Evolutionary conservation across 345 rosid species (phyloP).

Genomic region (Zanthoxylum bungeanum): DNA sequence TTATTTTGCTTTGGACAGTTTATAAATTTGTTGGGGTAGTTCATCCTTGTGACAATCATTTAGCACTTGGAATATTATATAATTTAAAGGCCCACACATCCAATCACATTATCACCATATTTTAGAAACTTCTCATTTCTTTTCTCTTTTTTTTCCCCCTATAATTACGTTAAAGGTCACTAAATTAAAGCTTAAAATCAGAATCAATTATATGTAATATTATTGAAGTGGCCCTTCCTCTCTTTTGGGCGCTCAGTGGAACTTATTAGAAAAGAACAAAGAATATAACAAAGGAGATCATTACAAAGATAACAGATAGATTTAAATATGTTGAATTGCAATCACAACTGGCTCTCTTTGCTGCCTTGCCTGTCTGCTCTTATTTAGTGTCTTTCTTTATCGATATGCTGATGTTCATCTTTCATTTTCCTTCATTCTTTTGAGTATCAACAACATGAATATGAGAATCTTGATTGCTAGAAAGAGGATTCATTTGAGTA

Average conservation of each 20-base stretch:
- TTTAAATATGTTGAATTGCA: background rate
- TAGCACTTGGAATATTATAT: slow-evolving; percentile 23
- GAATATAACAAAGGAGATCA: slow-evolving; percentile 1
- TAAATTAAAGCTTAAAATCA: slow-evolving; percentile 16
- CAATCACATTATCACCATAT: slow-evolving; percentile 22
- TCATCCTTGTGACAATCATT: slow-evolving; percentile 29
- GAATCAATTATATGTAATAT: slow-evolving; percentile 13
- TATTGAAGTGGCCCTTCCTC: slow-evolving; percentile 11
- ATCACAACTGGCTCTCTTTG: background rate
- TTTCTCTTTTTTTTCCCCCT: too few relatives aligned
- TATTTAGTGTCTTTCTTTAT: too few relatives aligned
- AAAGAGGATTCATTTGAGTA: too few relatives aligned
- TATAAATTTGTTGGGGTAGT: slow-evolving; percentile 11
- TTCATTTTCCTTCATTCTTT: background rate
- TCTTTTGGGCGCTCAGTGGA: slow-evolving; percentile 16
- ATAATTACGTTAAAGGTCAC: slow-evolving; percentile 7
- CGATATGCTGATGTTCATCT: background rate
- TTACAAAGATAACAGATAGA: background rate
- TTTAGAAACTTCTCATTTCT: slow-evolving; percentile 6
- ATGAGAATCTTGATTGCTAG: background rate
- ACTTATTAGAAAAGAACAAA: slow-evolving; percentile 8
- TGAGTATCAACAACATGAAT: background rate
- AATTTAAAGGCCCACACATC: slow-evolving; percentile 34
- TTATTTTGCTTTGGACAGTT: slow-evolving; percentile 1
- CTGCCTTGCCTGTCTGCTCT: too few relatives aligned